phyloP scores from a whole-genome alignment of 1,139 yeast genomes.

The Pichia sp. region DNA sequence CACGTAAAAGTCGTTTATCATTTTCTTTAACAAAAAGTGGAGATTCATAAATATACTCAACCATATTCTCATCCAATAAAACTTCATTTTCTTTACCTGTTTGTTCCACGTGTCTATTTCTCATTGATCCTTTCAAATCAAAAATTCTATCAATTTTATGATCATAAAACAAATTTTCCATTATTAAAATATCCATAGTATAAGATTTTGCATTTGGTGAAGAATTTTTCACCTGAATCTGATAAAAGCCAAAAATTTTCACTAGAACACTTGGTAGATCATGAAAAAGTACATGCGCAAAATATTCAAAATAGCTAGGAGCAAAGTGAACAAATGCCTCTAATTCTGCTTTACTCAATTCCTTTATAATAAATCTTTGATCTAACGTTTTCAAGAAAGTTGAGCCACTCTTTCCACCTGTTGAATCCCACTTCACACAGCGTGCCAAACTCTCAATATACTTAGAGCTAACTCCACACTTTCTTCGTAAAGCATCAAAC shows the following conservation, averaged over 20 bases:
- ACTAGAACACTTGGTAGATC: slow-evolving; percentile 92
- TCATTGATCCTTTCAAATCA: slow-evolving; percentile 96
- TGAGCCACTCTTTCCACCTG: slow-evolving; percentile 96
- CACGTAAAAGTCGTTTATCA: slow-evolving; percentile 74
- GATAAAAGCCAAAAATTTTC: slow-evolving; percentile 92
- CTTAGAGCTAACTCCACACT: slow-evolving; percentile 70
- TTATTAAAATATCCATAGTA: slow-evolving; percentile 85
- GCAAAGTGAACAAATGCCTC: slow-evolving; percentile 95
- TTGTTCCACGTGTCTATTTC: slow-evolving; percentile 93
- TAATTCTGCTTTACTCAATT: slow-evolving; percentile 77
- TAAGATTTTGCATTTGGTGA: slow-evolving; percentile 60
- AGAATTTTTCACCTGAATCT: slow-evolving; percentile 77
- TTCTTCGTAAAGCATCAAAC: slow-evolving; percentile 84
- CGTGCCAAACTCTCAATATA: slow-evolving; percentile 86
- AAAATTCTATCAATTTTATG: slow-evolving; percentile 79
- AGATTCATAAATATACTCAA: slow-evolving; percentile 91
- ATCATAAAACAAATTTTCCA: slow-evolving; percentile 92
- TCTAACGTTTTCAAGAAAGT: slow-evolving; percentile 88
- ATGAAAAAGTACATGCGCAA: slow-evolving; percentile 91
- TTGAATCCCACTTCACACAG: slow-evolving; percentile 91
- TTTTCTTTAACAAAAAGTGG: slow-evolving; percentile 93
- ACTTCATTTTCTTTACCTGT: slow-evolving; percentile 96
- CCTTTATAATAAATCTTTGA: slow-evolving; percentile 83
- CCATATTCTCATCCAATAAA: slow-evolving; percentile 92
- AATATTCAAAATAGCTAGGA: slow-evolving; percentile 92